Percentiles rank a stretch among this genome's conserved stretches.
These are phyloP conservation scores for Syzygium grande DNA, from an alignment of 345 rosid genomes.

Conservation along the genomic window DNA sequence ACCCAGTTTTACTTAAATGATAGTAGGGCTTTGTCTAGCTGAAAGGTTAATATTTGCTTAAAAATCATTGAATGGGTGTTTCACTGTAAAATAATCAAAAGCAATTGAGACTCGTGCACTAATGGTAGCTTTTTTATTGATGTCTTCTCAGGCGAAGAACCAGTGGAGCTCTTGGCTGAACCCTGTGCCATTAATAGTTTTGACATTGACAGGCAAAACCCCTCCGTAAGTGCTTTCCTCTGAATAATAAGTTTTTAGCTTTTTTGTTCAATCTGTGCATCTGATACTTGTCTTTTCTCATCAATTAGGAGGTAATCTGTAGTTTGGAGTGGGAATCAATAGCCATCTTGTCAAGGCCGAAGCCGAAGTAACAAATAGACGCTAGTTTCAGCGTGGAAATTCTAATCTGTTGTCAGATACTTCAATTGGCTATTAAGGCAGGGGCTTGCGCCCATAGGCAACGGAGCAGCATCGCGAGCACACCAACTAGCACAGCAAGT, in stretches of 20 bases:
- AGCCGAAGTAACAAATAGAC: not conserved
- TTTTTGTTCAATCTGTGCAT: not conserved
- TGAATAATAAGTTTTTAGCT: not conserved
- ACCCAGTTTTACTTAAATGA: not conserved
- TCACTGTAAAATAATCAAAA: not conserved
- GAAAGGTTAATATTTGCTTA: not conserved
- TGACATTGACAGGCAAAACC: slow-evolving; percentile 73
- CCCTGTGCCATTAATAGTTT: slow-evolving; percentile 93
- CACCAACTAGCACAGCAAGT: not conserved
- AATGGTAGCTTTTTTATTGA: not conserved
- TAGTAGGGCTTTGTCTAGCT: not conserved
- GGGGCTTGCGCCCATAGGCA: not conserved
- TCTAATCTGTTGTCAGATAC: not conserved
- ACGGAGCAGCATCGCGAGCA: not conserved
- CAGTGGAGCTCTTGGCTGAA: slow-evolving; percentile 67
- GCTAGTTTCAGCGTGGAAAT: not conserved
- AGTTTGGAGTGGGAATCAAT: slow-evolving; percentile 91
- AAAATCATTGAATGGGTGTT: not conserved
- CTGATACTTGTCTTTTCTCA: not conserved
- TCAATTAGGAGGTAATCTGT: slow-evolving; percentile 71
- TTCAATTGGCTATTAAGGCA: not conserved
- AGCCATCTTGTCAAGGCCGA: slow-evolving; percentile 52
- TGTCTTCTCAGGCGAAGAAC: slow-evolving; percentile 50
- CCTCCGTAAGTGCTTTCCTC: slow-evolving; percentile 32
- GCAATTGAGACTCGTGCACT: not conserved